Percentiles rank a stretch among this genome's conserved stretches.
Conservation (phyloP, 805 yeast genomes). For the Wickerhamiella nectarea region DNA sequence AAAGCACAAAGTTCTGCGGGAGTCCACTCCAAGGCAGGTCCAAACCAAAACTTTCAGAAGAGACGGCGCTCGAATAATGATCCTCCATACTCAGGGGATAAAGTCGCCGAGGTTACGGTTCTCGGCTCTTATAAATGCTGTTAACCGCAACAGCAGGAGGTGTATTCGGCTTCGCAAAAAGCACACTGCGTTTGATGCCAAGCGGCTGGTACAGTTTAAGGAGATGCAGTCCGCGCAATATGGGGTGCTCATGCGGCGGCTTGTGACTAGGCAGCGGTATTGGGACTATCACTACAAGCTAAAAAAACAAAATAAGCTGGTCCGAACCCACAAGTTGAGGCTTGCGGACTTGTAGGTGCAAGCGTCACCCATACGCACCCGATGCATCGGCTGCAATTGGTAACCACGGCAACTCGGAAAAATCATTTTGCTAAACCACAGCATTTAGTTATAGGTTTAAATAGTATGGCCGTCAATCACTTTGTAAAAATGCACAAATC, state of each 20-base stretch:
- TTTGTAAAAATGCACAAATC: not conserved
- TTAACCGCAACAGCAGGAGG: not conserved
- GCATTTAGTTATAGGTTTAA: too few relatives aligned
- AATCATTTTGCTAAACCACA: too few relatives aligned
- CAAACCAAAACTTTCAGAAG: slow-evolving; percentile 13
- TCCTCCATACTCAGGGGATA: slow-evolving; percentile 16
- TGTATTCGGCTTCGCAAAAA: not conserved
- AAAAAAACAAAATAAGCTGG: not conserved
- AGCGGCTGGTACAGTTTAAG: not conserved
- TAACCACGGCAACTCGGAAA: too few relatives aligned
- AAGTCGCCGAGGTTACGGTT: slow-evolving; percentile 13
- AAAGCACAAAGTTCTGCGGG: not conserved
- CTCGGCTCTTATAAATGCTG: slow-evolving; percentile 9
- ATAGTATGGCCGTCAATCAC: too few relatives aligned
- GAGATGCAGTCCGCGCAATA: slow-evolving; percentile 9
- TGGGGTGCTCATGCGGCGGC: slow-evolving; percentile 14
- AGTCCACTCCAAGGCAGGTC: slow-evolving; percentile 14
- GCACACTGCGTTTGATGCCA: slow-evolving; percentile 11
- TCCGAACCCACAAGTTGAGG: not conserved
- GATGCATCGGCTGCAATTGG: too few relatives aligned
- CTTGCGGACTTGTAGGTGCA: not conserved
- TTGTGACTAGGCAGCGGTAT: slow-evolving; percentile 11
- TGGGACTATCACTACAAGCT: slow-evolving; percentile 10
- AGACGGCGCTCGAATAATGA: slow-evolving; percentile 11
- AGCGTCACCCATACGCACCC: too few relatives aligned